Evolutionary conservation across 2,329 filamentous ascomycete species (phyloP), one percentile per base, ranked within the genome.

Genomic region (Pyrenophora tritici-repentis): DNA sequence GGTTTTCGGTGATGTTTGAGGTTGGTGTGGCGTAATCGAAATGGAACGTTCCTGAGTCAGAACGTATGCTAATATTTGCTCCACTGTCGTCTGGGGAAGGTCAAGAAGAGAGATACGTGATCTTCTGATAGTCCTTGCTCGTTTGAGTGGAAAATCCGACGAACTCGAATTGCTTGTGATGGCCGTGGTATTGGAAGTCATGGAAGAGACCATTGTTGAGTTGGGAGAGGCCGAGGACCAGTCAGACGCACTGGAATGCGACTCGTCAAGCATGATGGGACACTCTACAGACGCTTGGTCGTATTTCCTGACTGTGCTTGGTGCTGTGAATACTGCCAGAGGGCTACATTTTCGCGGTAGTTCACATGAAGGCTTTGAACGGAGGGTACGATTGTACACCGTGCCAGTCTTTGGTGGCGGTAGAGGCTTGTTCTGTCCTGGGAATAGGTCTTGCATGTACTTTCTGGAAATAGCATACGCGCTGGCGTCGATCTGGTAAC

Each of bases 21-120:
- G 36, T 14, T 47, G 48, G 34, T 52, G 42, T 31, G 52, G 52
- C 36, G 43, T 52, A n/a, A 55, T 37, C 6, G 55, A 56, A 3
- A 67, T 54, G 10, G 54, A 55, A 8, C 56, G 34, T 32, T 62
- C 57, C 34, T 62, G 43, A 18, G 50, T 49, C 8, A 66, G 45
- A 4, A 57, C 53, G 31, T 66, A 66, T 2, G 51, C 49, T 16
- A 66, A 20, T 24, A 67, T 59, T 7, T 64, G 48, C 24, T 62
- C 56, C 16, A 67, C 40, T 17, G 65, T 39, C 3, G 58, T 56
- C 9, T 52, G 34, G 4, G 64, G 64, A 8, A 67, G 45, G 3
- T 52, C 22, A 20, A 43, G 14, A 43, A 55, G 57, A n/a, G 35
- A 49, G 31, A 44, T 44, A 16, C 31, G 36, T 4, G 53, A 49